Evolutionary conservation across 176 grass and related monocot species (phyloP).

Genomic region (Alopecurus myosuroides): DNA sequence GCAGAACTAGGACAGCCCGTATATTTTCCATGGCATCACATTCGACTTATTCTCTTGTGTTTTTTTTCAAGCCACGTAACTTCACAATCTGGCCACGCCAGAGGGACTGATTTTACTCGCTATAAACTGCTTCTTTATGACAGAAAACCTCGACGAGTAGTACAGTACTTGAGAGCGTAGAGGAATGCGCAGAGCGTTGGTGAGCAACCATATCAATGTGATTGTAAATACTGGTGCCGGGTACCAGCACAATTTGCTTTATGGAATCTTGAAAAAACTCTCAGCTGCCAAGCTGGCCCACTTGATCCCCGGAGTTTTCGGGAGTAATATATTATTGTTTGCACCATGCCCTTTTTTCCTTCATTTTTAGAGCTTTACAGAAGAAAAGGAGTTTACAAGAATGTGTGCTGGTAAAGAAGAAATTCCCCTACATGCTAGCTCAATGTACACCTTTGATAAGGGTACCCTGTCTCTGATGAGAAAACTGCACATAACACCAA

Average conservation of each 20-base stretch:
- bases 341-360: neutral
- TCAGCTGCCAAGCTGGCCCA: neutral
- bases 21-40: neutral
- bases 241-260: neutral
- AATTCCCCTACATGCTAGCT: neutral
- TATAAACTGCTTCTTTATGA: neutral
- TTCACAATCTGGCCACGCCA: neutral
- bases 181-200: neutral
- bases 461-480: no score
- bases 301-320: neutral
- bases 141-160: neutral
- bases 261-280: neutral
- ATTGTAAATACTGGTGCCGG: neutral
- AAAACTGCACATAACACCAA: no score
- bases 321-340: neutral
- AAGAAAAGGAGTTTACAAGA: neutral
- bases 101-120: neutral
- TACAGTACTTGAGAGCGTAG: neutral
- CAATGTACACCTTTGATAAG: no score
- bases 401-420: neutral
- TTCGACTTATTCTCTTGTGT: neutral
- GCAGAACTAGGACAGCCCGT: neutral
- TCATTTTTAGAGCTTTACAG: neutral
- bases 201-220: neutral
- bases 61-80: neutral